phyloP scores from a whole-genome alignment of 192 early-diverging fungal genomes.

The Coemansia umbellata region DNA sequence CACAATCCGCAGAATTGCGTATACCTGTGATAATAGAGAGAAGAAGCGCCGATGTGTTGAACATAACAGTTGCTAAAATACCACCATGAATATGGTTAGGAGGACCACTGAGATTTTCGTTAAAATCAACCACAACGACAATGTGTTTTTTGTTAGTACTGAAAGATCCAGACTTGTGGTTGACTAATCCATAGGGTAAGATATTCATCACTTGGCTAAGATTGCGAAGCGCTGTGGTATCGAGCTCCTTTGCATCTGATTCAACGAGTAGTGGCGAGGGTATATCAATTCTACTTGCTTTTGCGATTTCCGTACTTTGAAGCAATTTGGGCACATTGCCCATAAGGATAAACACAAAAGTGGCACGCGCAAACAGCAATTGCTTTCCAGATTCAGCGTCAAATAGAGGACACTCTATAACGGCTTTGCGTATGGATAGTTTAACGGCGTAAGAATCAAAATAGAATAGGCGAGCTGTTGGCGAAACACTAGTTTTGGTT shows the following conservation, averaged over 20 bases:
- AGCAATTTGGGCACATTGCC: neutral
- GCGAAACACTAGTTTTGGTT: neutral
- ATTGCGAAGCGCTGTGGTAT: neutral
- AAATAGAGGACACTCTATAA: conserved; percentile 17
- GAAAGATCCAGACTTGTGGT: conserved; percentile 6
- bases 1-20: neutral
- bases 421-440: conserved; percentile 5
- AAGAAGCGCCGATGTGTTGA: conserved; percentile 18
- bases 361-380: conserved; percentile 8
- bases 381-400: conserved; percentile 10
- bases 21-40: neutral
- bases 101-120: conserved; percentile 8
- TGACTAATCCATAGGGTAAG: conserved; percentile 4
- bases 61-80: conserved; percentile 22
- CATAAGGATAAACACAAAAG: conserved; percentile 16
- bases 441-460: conserved; percentile 5
- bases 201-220: conserved; percentile 26
- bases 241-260: neutral
- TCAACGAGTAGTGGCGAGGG: neutral
- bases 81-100: conserved; percentile 35
- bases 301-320: neutral
- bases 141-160: neutral
- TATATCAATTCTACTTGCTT: neutral
- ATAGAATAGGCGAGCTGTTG: conserved; percentile 11
- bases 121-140: conserved; percentile 11